Base-by-base conservation (phyloP, 129 eudicot species). In the Solidago caesia region DNA sequence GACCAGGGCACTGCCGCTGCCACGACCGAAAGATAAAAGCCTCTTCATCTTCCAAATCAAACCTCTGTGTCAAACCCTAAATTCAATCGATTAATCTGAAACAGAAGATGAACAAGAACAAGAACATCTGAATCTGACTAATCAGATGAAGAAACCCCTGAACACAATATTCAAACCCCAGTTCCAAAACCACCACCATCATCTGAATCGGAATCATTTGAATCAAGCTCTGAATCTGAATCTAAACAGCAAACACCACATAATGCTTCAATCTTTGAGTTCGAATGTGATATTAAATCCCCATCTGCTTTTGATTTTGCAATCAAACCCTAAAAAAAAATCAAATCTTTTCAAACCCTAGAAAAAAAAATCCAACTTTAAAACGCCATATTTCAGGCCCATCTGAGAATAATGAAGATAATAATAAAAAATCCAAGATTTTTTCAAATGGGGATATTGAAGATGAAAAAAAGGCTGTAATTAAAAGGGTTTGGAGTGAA, bases 401-500 rank as follows among this genome's bases (percentile, higher is more conserved):
- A 4, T 71, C 71, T 53, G 16, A 9, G 27, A 78, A 78, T 56
- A 42, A 52, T 21, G 21, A 21, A 21, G 21, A 21, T 10, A 78
- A 47, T 11, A 46, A 15, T 6, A 81, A 75, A 77, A 75, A 75
- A 71, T 2, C 33, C 5, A 75, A 75, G 75, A 67, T 81, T 39
- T 44, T 44, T 33, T 33, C 39, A 1, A 81, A 75, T 63, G 83
- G 79, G 8, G 79, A 80, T 43, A 53, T 27, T 8, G 82, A 67
- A 14, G 86, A 79, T 42, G 86, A 71, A 25, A 85, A 79, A 67
- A 85, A 75, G 52, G 16, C 79, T 2, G 76, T 29, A 2, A 8
- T 15, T 1, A 75, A 47, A 63, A 60, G 89, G 29, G 60, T 85
- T 41, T 85, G 89, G 87, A 85, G 78, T 47, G 90, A 78, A 44